Base-by-base conservation (phyloP, 352 stramenopile species). In the Pythium utonaiense region DNA sequence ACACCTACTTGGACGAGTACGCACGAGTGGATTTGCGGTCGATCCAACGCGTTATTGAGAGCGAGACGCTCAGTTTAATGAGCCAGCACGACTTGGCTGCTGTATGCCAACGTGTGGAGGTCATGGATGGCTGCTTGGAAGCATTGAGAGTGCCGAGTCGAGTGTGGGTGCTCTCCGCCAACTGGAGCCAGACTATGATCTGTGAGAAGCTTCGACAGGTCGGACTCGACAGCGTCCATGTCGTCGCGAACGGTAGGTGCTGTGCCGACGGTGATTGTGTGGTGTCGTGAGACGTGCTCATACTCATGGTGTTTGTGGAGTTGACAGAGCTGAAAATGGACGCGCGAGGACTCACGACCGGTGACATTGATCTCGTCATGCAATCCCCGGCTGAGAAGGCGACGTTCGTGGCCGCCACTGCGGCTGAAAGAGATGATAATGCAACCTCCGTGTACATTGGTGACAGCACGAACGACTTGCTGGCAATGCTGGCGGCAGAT, bases 371-470 rank as follows among this genome's bases (percentile, higher is more conserved):
- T 0, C 27, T 93, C 9, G 41, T 60, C 1, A 70, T 89, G 28
- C 83, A 91, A 56, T 79, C 78, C 24, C 72, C 80, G 13, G 33
- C 40, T 13, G 77, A 93, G 60, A 93, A 93, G 60, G 78, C 66
- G 0, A 34, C 33, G 1, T 70, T 62, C 53, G 48, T 90, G 25
- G 17, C 2, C 28, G 19, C 63, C 19, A 31, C 65, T 3, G 50
- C 73, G 13, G 58, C 60, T 38, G 25, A 22, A 0, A n/a, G n/a
- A n/a, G 3, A 40, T 3, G 17, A 53, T 1, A n/a, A 59, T 6
- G 40, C 40, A 0, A 53, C 60, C 0, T 25, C 80, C 3, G 54
- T 89, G n/a, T 93, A 80, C 53, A 65, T 93, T 21, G 83, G 83
- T 9, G 83, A 93, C 45, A 88, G 80, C 42, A 70, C 68, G 0